phyloP scores from a whole-genome alignment of 2,329 filamentous ascomycete genomes.

The Stachybotrys chartarum region DNA sequence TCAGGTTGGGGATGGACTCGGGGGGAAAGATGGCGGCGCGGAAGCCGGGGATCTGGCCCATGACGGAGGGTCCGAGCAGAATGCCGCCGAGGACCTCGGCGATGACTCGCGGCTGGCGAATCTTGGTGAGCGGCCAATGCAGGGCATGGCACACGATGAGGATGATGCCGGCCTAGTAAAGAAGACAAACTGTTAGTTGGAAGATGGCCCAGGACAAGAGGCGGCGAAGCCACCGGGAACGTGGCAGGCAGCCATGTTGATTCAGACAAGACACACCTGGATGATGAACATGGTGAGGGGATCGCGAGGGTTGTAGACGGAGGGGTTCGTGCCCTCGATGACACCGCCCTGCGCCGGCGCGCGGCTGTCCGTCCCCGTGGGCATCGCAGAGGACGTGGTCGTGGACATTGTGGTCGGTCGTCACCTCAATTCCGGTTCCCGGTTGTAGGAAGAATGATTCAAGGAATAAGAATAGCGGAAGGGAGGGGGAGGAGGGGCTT shows the following conservation, averaged over 20 bases:
- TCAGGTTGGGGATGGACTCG: constrained; percentile 67
- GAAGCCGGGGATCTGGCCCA: constrained; percentile 81
- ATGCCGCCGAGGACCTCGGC: constrained; percentile 82
- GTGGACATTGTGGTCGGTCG: not conserved
- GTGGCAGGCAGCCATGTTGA: not conserved
- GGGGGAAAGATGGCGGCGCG: constrained; percentile 67
- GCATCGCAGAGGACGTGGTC: not conserved
- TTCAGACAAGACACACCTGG: constrained; percentile 38
- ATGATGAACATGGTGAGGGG: constrained; percentile 73
- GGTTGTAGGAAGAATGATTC: not conserved
- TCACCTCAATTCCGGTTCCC: not conserved
- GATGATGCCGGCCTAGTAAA: constrained; percentile 32
- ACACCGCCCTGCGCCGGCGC: constrained; percentile 47
- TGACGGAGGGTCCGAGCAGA: constrained; percentile 76
- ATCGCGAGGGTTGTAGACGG: constrained; percentile 60
- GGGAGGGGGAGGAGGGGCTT: not conserved
- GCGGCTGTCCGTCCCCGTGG: not conserved
- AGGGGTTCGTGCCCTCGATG: constrained; percentile 63
- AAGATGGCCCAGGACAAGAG: not conserved
- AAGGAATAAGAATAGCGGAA: not conserved
- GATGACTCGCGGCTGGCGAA: constrained; percentile 76
- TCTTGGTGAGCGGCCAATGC: constrained; percentile 59
- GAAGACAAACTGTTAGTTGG: constrained; percentile 3
- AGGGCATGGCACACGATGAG: constrained; percentile 44
- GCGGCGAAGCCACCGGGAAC: not conserved